Percentiles rank a stretch among this genome's conserved stretches.
Conservation (phyloP, 2,329 filamentous ascomycete species). For the Penicillium polonicum region DNA sequence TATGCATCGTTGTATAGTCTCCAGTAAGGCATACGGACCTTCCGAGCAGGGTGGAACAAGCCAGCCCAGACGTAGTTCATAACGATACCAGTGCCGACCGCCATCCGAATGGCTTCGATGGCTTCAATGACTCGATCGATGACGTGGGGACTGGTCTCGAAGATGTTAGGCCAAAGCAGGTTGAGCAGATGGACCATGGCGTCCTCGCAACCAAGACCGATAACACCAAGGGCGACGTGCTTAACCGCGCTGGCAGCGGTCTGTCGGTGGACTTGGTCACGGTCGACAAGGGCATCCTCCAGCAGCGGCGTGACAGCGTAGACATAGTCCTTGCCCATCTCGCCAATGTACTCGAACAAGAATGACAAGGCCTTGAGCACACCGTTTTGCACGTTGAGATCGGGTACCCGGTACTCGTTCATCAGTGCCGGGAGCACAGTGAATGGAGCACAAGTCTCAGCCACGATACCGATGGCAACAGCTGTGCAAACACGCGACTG, state of each 20-base stretch:
- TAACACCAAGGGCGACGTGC: constrained; percentile 95
- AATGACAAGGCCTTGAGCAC: constrained; percentile 96
- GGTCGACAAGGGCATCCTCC: constrained; percentile 94
- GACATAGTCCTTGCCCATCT: constrained; percentile 99
- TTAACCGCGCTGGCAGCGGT: constrained; percentile 96
- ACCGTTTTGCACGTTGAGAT: constrained; percentile 98
- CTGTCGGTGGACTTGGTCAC: constrained; percentile 96
- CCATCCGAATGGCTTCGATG: constrained; percentile 92
- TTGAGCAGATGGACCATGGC: constrained; percentile 98
- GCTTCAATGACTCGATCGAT: constrained; percentile 98
- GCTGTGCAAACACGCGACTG: constrained; percentile 98
- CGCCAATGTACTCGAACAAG: constrained; percentile 98
- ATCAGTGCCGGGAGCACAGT: constrained; percentile 97
- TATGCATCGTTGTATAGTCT: constrained; percentile 96
- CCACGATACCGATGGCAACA: constrained; percentile 96
- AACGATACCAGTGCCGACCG: constrained; percentile 84
- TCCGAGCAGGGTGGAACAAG: constrained; percentile 92
- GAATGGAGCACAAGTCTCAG: constrained; percentile 96
- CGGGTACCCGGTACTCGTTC: constrained; percentile 98
- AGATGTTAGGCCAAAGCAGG: constrained; percentile 92
- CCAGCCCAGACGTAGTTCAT: constrained; percentile 99
- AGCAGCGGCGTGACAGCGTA: constrained; percentile 95
- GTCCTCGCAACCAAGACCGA: constrained; percentile 94
- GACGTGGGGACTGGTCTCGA: constrained; percentile 96
- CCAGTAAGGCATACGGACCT: constrained; percentile 95